These are phyloP conservation scores for Umbelopsis sp. DNA, from an alignment of 192 early-diverging fungal genomes.

Conservation along the genomic window DNA sequence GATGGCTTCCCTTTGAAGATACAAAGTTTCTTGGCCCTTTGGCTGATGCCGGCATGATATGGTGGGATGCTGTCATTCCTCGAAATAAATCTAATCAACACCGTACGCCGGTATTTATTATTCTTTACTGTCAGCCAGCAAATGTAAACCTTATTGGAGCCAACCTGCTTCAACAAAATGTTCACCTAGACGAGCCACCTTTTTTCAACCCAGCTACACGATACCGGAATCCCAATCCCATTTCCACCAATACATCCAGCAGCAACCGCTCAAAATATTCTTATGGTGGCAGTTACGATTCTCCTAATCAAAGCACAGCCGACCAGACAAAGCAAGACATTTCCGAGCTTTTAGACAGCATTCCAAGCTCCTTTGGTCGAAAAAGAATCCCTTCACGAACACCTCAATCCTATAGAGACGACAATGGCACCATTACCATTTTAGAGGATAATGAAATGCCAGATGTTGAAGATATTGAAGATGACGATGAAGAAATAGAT, in stretches of 20 bases:
- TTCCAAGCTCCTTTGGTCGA: conserved; percentile 25
- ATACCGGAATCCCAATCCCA: conserved; percentile 27
- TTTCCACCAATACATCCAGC: neutral
- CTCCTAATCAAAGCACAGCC: neutral
- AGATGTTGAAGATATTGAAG: conserved; percentile 14
- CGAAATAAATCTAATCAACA: conserved; percentile 21
- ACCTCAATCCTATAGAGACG: neutral
- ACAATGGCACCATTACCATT: conserved; percentile 7
- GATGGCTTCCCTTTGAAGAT: conserved; percentile 41
- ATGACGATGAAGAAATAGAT: conserved; percentile 5
- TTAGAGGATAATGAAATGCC: conserved; percentile 8
- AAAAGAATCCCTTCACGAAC: neutral
- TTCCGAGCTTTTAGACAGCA: conserved; percentile 26
- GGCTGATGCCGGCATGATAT: conserved; percentile 23
- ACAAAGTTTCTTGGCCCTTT: conserved; percentile 37
- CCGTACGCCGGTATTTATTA: conserved; percentile 33
- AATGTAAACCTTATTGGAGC: neutral
- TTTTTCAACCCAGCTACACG: conserved; percentile 28
- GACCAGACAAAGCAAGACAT: conserved; percentile 27
- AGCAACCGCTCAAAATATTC: neutral
- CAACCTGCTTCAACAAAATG: neutral
- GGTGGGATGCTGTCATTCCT: conserved; percentile 43
- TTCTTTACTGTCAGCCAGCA: conserved; percentile 30
- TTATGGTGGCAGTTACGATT: neutral
- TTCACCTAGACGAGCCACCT: conserved; percentile 26